Conservation (phyloP, 176 grass and related monocot genomes). For the Rhynchospora pubera region DNA sequence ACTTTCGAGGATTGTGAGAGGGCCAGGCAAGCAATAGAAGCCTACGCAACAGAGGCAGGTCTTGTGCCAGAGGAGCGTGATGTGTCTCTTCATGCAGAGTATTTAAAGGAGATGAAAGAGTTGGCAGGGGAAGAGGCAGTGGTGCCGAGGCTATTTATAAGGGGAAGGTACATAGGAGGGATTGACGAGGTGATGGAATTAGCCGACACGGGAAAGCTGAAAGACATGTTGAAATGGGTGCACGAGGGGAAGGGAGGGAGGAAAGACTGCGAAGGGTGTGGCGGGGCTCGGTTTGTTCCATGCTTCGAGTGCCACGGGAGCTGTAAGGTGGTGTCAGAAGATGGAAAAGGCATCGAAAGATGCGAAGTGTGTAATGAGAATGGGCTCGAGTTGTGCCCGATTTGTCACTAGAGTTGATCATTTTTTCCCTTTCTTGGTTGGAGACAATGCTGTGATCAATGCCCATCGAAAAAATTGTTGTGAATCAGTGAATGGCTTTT, state of each 20-base stretch:
- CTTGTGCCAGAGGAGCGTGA: slow-evolving; percentile 58
- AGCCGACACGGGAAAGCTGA: slow-evolving; percentile 49
- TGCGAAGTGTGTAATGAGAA: slow-evolving; percentile 85
- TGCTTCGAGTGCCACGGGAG: slow-evolving; percentile 82
- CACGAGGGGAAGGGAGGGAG: slow-evolving; percentile 43
- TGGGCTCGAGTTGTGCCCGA: slow-evolving; percentile 72
- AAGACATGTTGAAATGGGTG: slow-evolving; percentile 75
- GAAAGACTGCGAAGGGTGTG: slow-evolving; percentile 67
- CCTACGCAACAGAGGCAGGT: slow-evolving; percentile 42
- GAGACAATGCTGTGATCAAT: background rate
- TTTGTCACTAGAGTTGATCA: slow-evolving; percentile 49
- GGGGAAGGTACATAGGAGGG: slow-evolving; percentile 75
- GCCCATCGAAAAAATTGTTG: background rate
- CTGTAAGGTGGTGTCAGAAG: slow-evolving; percentile 46
- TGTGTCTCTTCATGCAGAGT: slow-evolving; percentile 68
- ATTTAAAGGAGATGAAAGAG: slow-evolving; percentile 72
- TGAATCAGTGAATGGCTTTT: background rate
- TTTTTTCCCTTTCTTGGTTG: background rate
- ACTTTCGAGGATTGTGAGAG: slow-evolving; percentile 96
- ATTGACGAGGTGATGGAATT: slow-evolving; percentile 44
- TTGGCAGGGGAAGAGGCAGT: slow-evolving; percentile 39
- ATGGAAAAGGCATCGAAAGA: slow-evolving; percentile 32
- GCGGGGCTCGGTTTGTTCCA: slow-evolving; percentile 68
- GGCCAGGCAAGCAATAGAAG: slow-evolving; percentile 46
- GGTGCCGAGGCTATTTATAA: slow-evolving; percentile 65